phyloP scores from a whole-genome alignment of 441 rosid species.

The Corymbia citriodora region DNA sequence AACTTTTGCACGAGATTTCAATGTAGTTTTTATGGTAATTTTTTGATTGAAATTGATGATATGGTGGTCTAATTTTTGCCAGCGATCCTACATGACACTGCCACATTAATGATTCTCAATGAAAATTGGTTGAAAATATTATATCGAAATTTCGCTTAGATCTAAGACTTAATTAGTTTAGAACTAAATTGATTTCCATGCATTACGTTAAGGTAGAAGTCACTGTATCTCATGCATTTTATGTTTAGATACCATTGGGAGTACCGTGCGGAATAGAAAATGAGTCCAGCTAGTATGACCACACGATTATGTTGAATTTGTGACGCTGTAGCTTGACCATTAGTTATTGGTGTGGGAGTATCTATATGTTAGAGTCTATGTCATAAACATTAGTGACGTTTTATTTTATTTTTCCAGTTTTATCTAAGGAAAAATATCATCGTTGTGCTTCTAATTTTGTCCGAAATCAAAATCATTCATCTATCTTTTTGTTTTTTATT shows the following conservation, averaged over 20 bases:
- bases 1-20: rapidly evolving
- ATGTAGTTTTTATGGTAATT: rapidly evolving
- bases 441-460: rapidly evolving
- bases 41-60: rapidly evolving
- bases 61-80: rapidly evolving
- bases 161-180: not conserved
- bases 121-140: rapidly evolving
- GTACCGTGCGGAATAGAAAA: rapidly evolving
- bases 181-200: rapidly evolving
- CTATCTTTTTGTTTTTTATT: not conserved
- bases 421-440: not conserved
- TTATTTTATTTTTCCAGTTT: not conserved
- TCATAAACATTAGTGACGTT: too few species aligned
- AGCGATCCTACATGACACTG: rapidly evolving
- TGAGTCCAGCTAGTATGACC: not conserved
- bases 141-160: rapidly evolving
- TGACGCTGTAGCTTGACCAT: not conserved
- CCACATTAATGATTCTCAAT: rapidly evolving
- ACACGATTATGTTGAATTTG: not conserved
- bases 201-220: not conserved
- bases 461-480: not conserved
- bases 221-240: not conserved
- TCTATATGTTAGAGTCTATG: too few species aligned
- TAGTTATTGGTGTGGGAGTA: too few species aligned
- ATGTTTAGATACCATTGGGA: not conserved